Evolutionary conservation across 2,329 filamentous ascomycete species (phyloP), one percentile per base, ranked within the genome.

Genomic region (Triangularia setosa): DNA sequence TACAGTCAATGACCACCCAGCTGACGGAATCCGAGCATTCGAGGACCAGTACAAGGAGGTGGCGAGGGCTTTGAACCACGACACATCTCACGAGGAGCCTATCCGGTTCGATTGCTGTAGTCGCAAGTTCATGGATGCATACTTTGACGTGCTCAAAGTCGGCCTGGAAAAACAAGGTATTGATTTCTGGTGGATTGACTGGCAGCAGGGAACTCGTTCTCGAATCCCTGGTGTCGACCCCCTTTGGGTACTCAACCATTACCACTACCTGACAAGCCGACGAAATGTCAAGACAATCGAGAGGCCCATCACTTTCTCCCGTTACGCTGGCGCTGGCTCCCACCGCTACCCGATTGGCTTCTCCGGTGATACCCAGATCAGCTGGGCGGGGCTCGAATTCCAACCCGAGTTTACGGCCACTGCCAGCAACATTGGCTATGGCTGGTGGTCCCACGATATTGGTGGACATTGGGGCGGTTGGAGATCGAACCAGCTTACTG

Each of bases 151-250:
- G 1, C 77, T 89, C 4, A 84, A 87, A 64, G 78, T 81, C 12
- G 75, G 78, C 14, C 76, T 88, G 27, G 86, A 89, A 66, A 76
- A 81, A 1, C 76, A 84, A 8, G 86, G 83, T 0, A 79, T 81
- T 23, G 86, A 89, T 69, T 87, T 89, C 63, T 88, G 85, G 84
- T 89, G 87, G 87, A 79, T 88, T 27, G 87, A 89, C 71, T 89
- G 86, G 86, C 87, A 89, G 72, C 87, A 89, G 72, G 87, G 87
- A 1, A 75, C 77, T 2, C 76, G 79, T 63, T 85, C 84, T 1
- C 78, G 79, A 33, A 78, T 87, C 5, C 81, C 80, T 0, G 85
- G 85, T 1, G 76, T 89, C 2, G 87, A 89, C 71, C 87, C 87
- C 0, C 75, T 89, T 0, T 89, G 87, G 86, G 75, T 88, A 24